Evolutionary conservation across 2,329 filamentous ascomycete species (phyloP), one percentile per base, ranked within the genome.

Genomic region (Phaeomoniella chlamydospora): DNA sequence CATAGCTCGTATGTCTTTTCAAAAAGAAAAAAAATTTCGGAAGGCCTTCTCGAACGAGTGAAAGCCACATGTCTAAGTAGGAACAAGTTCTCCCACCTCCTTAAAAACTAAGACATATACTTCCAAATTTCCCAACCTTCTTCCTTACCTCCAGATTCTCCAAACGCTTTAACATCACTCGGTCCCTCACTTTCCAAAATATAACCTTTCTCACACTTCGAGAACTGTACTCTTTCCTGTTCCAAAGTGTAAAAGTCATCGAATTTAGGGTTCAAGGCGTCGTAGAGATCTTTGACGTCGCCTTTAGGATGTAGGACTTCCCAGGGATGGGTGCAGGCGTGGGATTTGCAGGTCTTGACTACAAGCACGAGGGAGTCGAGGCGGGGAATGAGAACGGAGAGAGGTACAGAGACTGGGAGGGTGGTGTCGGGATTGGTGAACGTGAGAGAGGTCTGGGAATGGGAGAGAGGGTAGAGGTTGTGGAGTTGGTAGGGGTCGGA

Each of bases 401-500:
- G 18, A 5, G 33, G 17, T n/a, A 35, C 15, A 9, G 31, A 26
- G 13, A 44, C 34, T n/a, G n/a, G n/a, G n/a, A n/a, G n/a, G n/a
- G n/a, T n/a, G n/a, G n/a, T n/a, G n/a, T n/a, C n/a, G n/a, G n/a
- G n/a, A n/a, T n/a, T n/a, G n/a, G n/a, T n/a, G n/a, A n/a, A n/a
- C n/a, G n/a, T n/a, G 13, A 42, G 40, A 12, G 22, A 29, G 3
- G 36, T 34, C 18, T 47, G 29, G 12, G 36, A 35, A 4, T 15
- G 35, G 22, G 19, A 31, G 31, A 14, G 11, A 13, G 10, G 38
- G 29, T 54, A 51, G 2, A 59, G 41, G 22, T 60, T 60, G 31
- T 56, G 36, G 14, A 58, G 31, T 42, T 59, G 48, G 39, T 56
- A 57, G 0, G 55, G 54, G 31, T 59, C 56, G 11, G 44, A 46